Evolutionary conservation across 2,329 filamentous ascomycete genomes (phyloP).

Genomic region (Bertia moriformis): DNA sequence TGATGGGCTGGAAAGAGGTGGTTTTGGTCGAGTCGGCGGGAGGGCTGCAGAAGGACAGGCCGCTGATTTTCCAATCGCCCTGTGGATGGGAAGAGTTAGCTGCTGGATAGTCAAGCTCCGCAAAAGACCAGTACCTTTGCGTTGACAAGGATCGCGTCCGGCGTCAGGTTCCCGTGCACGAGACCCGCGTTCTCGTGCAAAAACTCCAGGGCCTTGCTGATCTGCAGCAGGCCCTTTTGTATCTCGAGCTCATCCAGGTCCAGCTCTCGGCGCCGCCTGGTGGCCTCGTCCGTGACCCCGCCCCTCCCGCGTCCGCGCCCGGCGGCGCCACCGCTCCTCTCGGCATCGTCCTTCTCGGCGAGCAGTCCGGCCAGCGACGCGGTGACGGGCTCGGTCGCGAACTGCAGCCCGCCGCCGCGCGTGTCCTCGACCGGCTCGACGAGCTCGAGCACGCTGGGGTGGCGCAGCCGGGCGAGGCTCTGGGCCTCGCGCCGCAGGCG

Average conservation of each 20-base stretch:
- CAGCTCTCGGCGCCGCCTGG: slow-evolving; percentile 60
- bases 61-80: neutral
- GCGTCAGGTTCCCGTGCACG: slow-evolving; percentile 86
- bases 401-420: slow-evolving; percentile 78
- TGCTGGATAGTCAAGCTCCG: too few relatives aligned
- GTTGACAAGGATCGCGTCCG: slow-evolving; percentile 86
- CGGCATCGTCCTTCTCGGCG: slow-evolving; percentile 79
- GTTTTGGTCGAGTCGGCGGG: neutral
- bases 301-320: too few relatives aligned
- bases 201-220: slow-evolving; percentile 89
- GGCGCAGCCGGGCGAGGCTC: slow-evolving; percentile 71
- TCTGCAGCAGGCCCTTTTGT: slow-evolving; percentile 84
- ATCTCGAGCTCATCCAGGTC: slow-evolving; percentile 96
- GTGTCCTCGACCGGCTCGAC: slow-evolving; percentile 94
- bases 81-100: too few relatives aligned
- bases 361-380: slow-evolving; percentile 72
- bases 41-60: neutral
- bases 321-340: too few relatives aligned
- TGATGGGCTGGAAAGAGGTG: neutral
- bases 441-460: slow-evolving; percentile 83
- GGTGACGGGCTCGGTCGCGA: slow-evolving; percentile 83
- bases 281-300: slow-evolving; percentile 56
- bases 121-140: too few relatives aligned
- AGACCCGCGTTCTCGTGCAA: slow-evolving; percentile 87
- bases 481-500: slow-evolving; percentile 82